Conservation (phyloP, 306 rosid species). For the Gastrolobium bilobum region DNA sequence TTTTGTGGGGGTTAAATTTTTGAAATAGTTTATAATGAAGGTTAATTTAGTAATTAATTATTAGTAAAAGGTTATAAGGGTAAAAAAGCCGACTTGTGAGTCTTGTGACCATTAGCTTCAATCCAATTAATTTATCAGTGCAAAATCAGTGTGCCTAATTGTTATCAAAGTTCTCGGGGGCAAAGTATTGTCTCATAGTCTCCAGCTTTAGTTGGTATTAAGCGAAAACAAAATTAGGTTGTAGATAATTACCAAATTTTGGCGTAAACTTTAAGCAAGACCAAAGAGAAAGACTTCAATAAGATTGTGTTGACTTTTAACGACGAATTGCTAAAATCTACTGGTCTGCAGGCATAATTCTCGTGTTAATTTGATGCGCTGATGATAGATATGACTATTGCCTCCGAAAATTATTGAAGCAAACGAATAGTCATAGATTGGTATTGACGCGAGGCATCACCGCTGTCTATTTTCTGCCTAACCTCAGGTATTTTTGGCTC, state of each 20-base stretch:
- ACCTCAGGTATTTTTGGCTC: not conserved
- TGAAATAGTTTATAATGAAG: too few relatives aligned
- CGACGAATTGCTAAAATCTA: constrained; percentile 1
- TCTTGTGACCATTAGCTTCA: constrained; percentile 39
- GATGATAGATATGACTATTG: constrained; percentile 6
- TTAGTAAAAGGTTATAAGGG: too few relatives aligned
- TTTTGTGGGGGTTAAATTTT: too few relatives aligned
- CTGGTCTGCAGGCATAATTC: constrained; percentile 6
- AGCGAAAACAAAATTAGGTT: not conserved
- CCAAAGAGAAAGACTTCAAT: constrained; percentile 7
- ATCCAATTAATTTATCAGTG: constrained; percentile 26
- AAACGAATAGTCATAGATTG: constrained; percentile 31
- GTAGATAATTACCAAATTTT: not conserved
- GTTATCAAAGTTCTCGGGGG: constrained; percentile 22
- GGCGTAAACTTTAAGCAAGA: constrained; percentile 34
- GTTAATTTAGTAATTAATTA: too few relatives aligned
- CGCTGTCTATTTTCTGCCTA: constrained; percentile 7
- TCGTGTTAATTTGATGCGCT: not conserved
- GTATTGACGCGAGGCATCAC: not conserved
- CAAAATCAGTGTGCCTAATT: constrained; percentile 1
- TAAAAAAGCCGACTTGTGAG: too few relatives aligned
- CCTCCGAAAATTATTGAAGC: constrained; percentile 23
- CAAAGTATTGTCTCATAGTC: not conserved
- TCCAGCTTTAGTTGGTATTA: constrained; percentile 22
- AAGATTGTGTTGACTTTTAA: constrained; percentile 36